Conservation (phyloP, 139 green algal genomes). For the Coelastrella sp. region DNA sequence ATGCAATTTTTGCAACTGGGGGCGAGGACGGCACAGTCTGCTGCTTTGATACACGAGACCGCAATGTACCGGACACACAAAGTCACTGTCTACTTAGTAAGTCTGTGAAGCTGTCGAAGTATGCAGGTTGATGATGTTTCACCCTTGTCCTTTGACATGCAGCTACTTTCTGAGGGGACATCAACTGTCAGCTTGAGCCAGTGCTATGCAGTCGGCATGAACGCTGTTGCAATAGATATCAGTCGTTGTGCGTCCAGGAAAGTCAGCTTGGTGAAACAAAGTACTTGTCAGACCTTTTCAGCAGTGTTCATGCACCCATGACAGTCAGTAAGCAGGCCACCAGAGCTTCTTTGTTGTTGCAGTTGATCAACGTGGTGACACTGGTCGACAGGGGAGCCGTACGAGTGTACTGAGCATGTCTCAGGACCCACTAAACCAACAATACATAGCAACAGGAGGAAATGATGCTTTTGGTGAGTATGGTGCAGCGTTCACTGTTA, state of each 20-base stretch:
- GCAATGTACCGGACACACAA: not conserved
- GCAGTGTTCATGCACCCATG: too few relatives aligned
- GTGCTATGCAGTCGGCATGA: too few relatives aligned
- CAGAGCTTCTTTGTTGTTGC: too few relatives aligned
- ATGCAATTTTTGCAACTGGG: slow-evolving; percentile 27
- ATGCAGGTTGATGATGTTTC: too few relatives aligned
- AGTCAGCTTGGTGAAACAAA: too few relatives aligned
- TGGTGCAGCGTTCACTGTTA: not conserved
- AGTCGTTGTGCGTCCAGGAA: too few relatives aligned
- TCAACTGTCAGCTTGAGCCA: too few relatives aligned
- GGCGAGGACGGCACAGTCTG: slow-evolving; percentile 29
- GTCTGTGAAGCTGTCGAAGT: not conserved
- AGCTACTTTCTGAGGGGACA: too few relatives aligned
- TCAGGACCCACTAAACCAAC: slow-evolving; percentile 28
- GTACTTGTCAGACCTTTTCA: too few relatives aligned
- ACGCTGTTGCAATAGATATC: too few relatives aligned
- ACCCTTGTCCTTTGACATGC: too few relatives aligned
- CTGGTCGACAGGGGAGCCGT: not conserved
- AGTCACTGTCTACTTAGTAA: not conserved
- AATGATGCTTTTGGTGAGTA: slow-evolving; percentile 28
- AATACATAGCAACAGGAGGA: slow-evolving; percentile 44
- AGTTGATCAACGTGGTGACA: slow-evolving; percentile 37
- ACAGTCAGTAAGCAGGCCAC: too few relatives aligned
- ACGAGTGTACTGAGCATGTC: slow-evolving; percentile 7
- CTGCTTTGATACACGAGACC: slow-evolving; percentile 11